These are phyloP conservation scores for Fraxinus baroniana DNA, from an alignment of 305 asterid species.

Conservation along the genomic window DNA sequence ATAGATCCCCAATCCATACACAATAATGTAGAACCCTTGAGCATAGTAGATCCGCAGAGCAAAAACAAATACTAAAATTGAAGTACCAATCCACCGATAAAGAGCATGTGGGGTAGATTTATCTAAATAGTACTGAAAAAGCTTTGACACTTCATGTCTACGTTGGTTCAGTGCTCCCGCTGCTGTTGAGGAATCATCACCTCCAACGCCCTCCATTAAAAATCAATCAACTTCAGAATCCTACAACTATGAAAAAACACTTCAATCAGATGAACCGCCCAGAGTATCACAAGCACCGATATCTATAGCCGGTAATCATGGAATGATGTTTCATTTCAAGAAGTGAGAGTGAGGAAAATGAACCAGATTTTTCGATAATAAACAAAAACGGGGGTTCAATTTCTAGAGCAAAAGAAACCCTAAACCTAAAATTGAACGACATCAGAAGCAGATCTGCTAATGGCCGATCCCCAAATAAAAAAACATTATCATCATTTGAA, in stretches of 20 bases:
- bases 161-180: neutral
- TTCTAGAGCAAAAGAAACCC: slow-evolving; percentile 6
- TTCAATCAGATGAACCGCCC: slow-evolving; percentile 19
- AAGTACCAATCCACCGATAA: neutral
- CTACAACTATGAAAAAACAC: slow-evolving; percentile 28
- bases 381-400: neutral
- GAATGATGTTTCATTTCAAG: slow-evolving; percentile 2
- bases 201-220: slow-evolving; percentile 72
- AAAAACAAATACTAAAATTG: neutral
- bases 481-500: neutral
- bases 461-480: slow-evolving; percentile 8
- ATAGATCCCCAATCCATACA: neutral
- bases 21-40: slow-evolving; percentile 1
- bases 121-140: neutral
- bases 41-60: neutral
- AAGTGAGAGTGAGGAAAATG: neutral
- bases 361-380: neutral
- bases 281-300: neutral
- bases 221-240: slow-evolving; percentile 35
- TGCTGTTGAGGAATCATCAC: neutral
- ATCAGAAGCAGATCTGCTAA: slow-evolving; percentile 29
- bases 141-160: neutral
- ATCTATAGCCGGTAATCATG: neutral
- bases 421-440: slow-evolving; percentile 2
- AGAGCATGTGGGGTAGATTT: neutral